Conservation (phyloP, 441 rosid species). For the Jatropha multifida region DNA sequence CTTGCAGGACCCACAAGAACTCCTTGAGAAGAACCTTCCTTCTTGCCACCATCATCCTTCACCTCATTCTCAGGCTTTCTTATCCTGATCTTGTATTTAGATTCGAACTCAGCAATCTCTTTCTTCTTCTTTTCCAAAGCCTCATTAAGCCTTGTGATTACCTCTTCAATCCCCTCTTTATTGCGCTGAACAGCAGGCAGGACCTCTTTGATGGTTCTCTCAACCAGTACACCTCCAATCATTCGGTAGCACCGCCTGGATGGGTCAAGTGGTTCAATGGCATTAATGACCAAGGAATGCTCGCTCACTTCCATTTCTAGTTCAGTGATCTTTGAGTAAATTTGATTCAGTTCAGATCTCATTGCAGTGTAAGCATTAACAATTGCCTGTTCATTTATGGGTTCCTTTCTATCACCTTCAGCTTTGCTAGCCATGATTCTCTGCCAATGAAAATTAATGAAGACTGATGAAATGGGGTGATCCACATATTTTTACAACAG, state of each 20-base stretch:
- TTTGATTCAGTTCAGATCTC: conserved; percentile 83
- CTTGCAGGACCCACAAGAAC: conserved; percentile 89
- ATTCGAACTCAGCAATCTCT: conserved; percentile 73
- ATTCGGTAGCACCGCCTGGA: conserved; percentile 78
- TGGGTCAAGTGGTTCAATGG: conserved; percentile 82
- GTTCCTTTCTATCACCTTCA: conserved; percentile 47
- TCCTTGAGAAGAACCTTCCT: conserved; percentile 92
- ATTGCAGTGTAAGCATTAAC: conserved; percentile 59
- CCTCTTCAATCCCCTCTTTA: conserved; percentile 90
- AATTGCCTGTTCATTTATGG: conserved; percentile 70
- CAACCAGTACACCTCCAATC: conserved; percentile 95
- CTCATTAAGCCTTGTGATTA: conserved; percentile 75
- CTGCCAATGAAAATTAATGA: conserved; percentile 9
- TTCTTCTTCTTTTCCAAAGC: conserved; percentile 81
- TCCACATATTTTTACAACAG: not conserved
- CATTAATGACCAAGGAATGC: conserved; percentile 78
- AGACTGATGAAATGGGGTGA: not conserved
- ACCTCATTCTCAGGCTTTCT: conserved; percentile 56
- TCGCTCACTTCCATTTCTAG: conserved; percentile 95
- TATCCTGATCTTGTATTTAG: conserved; percentile 81
- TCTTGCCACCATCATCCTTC: conserved; percentile 60
- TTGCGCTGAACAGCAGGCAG: conserved; percentile 92
- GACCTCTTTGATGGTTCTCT: conserved; percentile 88
- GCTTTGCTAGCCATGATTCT: conserved; percentile 55
- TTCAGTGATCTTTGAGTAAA: conserved; percentile 87